phyloP scores from a whole-genome alignment of 371 early-diverging fungal species.

The Circinella umbellata region DNA sequence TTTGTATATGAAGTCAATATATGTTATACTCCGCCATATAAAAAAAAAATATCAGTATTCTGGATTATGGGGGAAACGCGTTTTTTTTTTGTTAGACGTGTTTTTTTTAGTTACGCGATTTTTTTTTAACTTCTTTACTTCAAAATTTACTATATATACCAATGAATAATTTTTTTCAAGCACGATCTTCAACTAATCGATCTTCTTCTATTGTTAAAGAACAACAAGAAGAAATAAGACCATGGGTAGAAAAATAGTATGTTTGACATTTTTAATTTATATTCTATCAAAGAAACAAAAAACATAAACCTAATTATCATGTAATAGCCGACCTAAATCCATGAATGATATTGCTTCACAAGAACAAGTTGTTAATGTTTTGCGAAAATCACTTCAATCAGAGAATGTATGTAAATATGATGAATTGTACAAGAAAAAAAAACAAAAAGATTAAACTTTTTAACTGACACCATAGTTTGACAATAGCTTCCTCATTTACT shows the following conservation, averaged over 20 bases:
- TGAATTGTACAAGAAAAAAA: no score
- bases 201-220: slow-evolving; percentile 6
- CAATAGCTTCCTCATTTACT: slow-evolving; percentile 93
- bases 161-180: slow-evolving; percentile 27
- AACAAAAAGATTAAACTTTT: no score
- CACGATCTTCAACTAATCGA: slow-evolving; percentile 12
- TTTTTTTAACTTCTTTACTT: no score
- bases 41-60: no score
- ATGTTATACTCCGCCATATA: no score
- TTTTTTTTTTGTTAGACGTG: no score
- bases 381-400: slow-evolving; percentile 84
- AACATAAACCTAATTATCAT: background rate
- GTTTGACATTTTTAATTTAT: slow-evolving; percentile 4
- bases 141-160: background rate
- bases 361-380: slow-evolving; percentile 86
- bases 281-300: background rate
- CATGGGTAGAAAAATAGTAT: slow-evolving; percentile 88
- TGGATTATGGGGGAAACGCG: no score
- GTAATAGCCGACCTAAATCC: slow-evolving; percentile 80
- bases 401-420: slow-evolving; percentile 62
- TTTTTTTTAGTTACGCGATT: background rate
- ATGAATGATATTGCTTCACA: slow-evolving; percentile 90
- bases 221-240: slow-evolving; percentile 40
- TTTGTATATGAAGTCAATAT: no score
- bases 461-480: background rate